phyloP scores from a whole-genome alignment of 352 stramenopile species.

The Discostella stelligera region DNA sequence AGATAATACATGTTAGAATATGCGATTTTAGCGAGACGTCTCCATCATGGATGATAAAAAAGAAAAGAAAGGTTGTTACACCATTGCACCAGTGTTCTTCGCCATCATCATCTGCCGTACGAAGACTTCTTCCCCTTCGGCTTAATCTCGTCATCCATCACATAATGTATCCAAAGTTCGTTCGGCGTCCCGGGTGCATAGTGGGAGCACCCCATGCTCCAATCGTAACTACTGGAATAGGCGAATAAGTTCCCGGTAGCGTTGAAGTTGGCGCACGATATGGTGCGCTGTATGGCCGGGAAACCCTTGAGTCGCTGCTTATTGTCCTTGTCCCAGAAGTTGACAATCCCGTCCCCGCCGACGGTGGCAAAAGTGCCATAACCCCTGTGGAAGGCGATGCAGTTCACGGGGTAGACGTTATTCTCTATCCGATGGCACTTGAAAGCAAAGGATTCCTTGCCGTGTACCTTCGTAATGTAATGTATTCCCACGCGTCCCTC shows the following conservation, averaged over 20 bases:
- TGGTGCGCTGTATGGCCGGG: constrained; percentile 83
- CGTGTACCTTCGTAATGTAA: constrained; percentile 84
- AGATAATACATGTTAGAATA: too few relatives aligned
- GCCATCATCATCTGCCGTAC: neutral
- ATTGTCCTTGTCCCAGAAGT: constrained; percentile 98
- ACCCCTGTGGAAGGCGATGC: constrained; percentile 92
- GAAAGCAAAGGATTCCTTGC: constrained; percentile 93
- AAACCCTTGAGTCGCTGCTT: constrained; percentile 94
- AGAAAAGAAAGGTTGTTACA: too few relatives aligned
- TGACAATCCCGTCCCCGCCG: constrained; percentile 92
- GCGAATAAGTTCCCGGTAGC: constrained; percentile 91
- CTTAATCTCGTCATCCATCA: constrained; percentile 92
- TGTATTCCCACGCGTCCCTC: constrained; percentile 96
- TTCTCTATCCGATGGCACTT: constrained; percentile 94
- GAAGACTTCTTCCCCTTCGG: constrained; percentile 88
- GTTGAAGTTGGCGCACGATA: constrained; percentile 91
- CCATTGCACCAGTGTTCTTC: neutral
- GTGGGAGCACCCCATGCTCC: constrained; percentile 90
- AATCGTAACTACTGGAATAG: constrained; percentile 96
- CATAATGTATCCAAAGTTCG: constrained; percentile 91
- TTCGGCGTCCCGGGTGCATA: constrained; percentile 87
- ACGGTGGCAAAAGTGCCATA: constrained; percentile 95
- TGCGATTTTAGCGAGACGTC: too few relatives aligned
- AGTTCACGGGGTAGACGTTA: constrained; percentile 94
- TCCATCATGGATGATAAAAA: too few relatives aligned